Evolutionary conservation across 2,329 filamentous ascomycete genomes (phyloP), one percentile per base, ranked within the genome.

Genomic region (Clonostachys rhizophaga): DNA sequence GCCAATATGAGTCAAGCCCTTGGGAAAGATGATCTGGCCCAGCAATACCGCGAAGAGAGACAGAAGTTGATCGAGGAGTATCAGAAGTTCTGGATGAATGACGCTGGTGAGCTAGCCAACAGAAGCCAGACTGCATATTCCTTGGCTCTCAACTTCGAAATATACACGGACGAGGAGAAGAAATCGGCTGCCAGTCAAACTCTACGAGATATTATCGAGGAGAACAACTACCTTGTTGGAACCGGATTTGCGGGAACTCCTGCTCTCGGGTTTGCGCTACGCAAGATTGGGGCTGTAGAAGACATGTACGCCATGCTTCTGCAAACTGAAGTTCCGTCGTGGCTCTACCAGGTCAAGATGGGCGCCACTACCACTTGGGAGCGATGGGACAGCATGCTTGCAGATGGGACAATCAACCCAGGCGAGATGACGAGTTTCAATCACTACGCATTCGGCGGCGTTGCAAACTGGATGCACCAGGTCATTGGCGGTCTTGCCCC

Each of bases 361-460:
- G 62, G 62, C 10, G 73, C 64, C 0, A 77, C 74, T 0, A 77
- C 73, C 0, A 72, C 68, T 0, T 78, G 74, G 74, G 74, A 78
- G 50, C 64, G 75, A 3, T 77, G 74, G 74, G 71, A 78, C 43
- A 70, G 66, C 30, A 57, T 77, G 34, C 54, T 75, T 1, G 60
- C 69, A 0, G 59, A 76, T 47, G 72, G 72, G 0, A 60, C 51
- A 1, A 53, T 76, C 14, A 77, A 77, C 46, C 61, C 68, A 0
- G 68, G 72, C 1, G 53, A 61, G 34, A 76, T 77, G 74, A 74
- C 71, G 0, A 75, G 70, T 16, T 74, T 74, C 50, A 75, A 76
- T 34, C 72, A 77, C 50, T 77, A 76, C 46, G 67, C 74, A 0
- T 67, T 75, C n/a, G 72, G 73, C 0, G 68, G 70, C 1, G 70